Percentiles rank a stretch among this genome's conserved stretches.
Evolutionary conservation across 306 rosid genomes (phyloP).

Genomic region (Gillenia trifoliata): DNA sequence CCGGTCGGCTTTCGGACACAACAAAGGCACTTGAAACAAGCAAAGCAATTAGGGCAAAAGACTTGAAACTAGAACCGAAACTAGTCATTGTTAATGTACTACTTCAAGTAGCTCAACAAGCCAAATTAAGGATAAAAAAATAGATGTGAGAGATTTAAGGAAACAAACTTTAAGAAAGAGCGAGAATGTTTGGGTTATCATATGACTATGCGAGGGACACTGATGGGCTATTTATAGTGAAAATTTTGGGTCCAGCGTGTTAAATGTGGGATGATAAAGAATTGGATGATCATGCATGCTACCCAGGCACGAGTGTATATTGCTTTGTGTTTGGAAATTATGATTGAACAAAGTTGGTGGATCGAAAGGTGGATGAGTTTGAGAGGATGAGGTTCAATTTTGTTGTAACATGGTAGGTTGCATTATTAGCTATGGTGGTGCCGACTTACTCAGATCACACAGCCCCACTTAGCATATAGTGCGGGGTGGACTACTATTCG

Average conservation of each 20-base stretch:
- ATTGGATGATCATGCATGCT: neutral
- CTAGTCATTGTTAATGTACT: neutral
- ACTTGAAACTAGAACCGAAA: neutral
- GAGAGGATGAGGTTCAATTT: neutral
- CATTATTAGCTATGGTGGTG: neutral
- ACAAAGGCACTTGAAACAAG: constrained; percentile 25
- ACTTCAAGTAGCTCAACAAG: neutral
- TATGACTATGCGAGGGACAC: neutral
- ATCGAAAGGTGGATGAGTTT: neutral
- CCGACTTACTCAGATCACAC: neutral
- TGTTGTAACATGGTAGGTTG: neutral
- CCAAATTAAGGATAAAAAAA: neutral
- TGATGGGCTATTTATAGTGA: neutral
- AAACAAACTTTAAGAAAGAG: no score
- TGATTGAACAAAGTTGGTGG: neutral
- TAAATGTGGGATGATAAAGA: neutral
- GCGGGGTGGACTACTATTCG: neutral
- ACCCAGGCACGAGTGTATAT: neutral
- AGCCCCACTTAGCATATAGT: neutral
- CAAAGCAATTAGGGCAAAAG: constrained; percentile 32
- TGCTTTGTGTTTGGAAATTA: neutral
- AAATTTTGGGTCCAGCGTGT: neutral
- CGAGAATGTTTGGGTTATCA: neutral
- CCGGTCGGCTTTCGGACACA: constrained; percentile 46
- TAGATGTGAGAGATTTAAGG: no score